Percentiles rank a stretch among this genome's conserved stretches.
Conservation (phyloP, 2,329 filamentous ascomycete genomes). For the Thielaviopsis musarum region DNA sequence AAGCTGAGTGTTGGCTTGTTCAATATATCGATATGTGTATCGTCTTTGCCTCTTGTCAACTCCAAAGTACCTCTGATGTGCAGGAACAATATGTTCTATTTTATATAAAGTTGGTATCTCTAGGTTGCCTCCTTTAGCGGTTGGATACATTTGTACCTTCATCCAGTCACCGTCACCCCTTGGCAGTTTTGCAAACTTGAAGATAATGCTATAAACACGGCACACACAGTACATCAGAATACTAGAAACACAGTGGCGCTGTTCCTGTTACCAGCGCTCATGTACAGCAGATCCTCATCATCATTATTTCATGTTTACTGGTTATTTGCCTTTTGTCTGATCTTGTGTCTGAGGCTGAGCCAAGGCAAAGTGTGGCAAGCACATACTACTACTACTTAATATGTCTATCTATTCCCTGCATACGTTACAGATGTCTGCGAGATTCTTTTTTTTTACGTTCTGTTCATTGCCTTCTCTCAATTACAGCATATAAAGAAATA, state of each 20-base stretch:
- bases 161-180: neutral
- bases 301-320: neutral
- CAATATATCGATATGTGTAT: too few species aligned
- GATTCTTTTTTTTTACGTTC: too few species aligned
- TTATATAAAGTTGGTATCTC: neutral
- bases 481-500: too few species aligned
- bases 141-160: neutral
- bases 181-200: neutral
- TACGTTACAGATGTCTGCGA: too few species aligned
- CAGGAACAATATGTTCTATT: neutral
- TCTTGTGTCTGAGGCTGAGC: neutral
- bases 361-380: neutral
- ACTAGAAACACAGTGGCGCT: neutral
- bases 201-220: too few species aligned
- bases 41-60: too few species aligned
- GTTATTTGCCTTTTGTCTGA: neutral
- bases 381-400: neutral
- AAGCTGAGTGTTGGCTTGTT: too few species aligned
- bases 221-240: neutral
- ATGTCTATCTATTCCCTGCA: too few species aligned
- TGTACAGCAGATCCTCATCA: neutral
- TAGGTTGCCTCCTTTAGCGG: neutral
- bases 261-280: neutral
- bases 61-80: too few species aligned
- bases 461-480: too few species aligned